These are phyloP conservation scores for Solanum clarkiae DNA, from an alignment of 257 asterid genomes.

Conservation along the genomic window DNA sequence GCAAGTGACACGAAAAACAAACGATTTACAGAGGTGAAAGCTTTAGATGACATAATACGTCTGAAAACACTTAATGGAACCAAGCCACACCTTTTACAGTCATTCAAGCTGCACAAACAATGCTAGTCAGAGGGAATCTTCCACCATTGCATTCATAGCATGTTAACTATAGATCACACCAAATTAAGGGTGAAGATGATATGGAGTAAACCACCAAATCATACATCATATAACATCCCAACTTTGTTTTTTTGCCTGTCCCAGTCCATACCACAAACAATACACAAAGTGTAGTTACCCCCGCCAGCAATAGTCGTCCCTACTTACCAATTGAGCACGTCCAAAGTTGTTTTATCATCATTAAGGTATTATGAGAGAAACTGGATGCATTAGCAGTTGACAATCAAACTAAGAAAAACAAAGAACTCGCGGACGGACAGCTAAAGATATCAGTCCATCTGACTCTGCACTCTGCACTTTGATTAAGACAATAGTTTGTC, in stretches of 20 bases:
- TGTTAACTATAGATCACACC: not conserved
- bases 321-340: not conserved
- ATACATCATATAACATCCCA: not conserved
- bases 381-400: not conserved
- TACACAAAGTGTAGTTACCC: not conserved
- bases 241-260: not conserved
- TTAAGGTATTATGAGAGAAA: not conserved
- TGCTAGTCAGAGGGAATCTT: not conserved
- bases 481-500: too few relatives aligned
- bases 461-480: not conserved
- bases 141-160: not conserved
- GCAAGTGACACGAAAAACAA: not conserved
- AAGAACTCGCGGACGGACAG: not conserved
- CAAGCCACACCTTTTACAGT: not conserved
- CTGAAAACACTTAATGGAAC: not conserved
- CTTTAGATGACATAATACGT: not conserved
- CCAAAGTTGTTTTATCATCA: not conserved
- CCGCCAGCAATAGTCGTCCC: not conserved
- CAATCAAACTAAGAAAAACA: not conserved
- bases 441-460: not conserved
- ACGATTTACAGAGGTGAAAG: not conserved
- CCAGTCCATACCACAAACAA: not conserved
- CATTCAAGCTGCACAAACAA: not conserved
- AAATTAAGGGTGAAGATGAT: not conserved
- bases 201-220: not conserved